phyloP scores from a whole-genome alignment of 169 alveolate species.

The Eimeria praecox region DNA sequence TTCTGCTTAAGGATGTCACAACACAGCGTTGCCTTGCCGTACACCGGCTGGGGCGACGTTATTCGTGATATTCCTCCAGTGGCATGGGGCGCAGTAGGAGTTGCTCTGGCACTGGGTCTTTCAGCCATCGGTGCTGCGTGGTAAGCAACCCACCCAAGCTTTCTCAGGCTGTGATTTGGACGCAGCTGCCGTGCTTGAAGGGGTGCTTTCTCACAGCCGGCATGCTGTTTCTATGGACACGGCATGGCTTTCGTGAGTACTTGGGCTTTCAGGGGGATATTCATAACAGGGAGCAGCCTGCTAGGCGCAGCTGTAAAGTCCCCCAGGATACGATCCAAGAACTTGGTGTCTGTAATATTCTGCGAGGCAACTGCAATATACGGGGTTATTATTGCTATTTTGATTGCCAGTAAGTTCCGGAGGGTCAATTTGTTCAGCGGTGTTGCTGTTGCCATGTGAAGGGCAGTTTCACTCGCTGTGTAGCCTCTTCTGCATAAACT shows the following conservation, averaged over 20 bases:
- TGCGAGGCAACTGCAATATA: slow-evolving; percentile 99
- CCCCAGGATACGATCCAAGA: slow-evolving; percentile 99
- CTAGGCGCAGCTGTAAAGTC: slow-evolving; percentile 99
- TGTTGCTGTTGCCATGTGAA: not conserved
- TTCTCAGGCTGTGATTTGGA: not conserved
- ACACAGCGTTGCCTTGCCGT: slow-evolving; percentile 19
- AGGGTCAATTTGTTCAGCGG: not conserved
- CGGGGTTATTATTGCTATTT: slow-evolving; percentile 97
- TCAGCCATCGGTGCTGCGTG: slow-evolving; percentile 88
- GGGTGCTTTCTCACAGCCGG: not conserved
- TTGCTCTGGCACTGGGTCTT: slow-evolving; percentile 86
- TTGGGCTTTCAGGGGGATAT: slow-evolving; percentile 94
- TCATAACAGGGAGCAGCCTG: slow-evolving; percentile 98
- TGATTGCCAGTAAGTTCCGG: slow-evolving; percentile 86
- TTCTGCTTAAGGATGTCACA: slow-evolving; percentile 54
- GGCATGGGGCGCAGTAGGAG: slow-evolving; percentile 84
- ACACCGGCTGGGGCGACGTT: slow-evolving; percentile 82
- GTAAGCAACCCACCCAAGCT: slow-evolving; percentile 36
- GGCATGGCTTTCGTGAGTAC: not conserved
- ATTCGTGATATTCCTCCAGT: slow-evolving; percentile 76
- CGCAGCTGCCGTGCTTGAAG: not conserved
- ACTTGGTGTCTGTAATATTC: slow-evolving; percentile 98
- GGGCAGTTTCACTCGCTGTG: not conserved
- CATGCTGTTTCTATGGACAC: not conserved
- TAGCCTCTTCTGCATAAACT: not conserved